Percentiles rank a stretch among this genome's conserved stretches.
Conservation (phyloP, 2,329 filamentous ascomycete genomes). For the Cyphellophora europaea region DNA sequence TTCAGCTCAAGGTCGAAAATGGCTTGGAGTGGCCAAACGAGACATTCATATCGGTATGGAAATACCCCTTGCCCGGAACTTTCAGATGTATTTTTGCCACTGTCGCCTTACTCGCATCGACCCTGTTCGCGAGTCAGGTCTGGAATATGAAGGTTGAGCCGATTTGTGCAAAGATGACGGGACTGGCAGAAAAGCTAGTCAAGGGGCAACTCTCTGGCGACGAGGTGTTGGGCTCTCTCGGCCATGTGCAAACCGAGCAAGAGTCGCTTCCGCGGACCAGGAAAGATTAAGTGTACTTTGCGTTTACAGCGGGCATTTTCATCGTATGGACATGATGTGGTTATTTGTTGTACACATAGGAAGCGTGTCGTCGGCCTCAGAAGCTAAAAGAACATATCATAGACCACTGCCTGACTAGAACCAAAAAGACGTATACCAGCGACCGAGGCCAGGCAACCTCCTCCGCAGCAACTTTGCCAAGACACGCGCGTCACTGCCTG, state of each 20-base stretch:
- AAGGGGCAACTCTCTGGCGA: constrained; percentile 6
- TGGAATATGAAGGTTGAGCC: constrained; percentile 49
- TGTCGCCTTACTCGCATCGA: constrained; percentile 50
- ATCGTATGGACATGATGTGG: no score
- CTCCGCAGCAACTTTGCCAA: no score
- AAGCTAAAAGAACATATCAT: no score
- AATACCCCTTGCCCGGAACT: constrained; percentile 9
- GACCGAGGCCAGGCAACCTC: no score
- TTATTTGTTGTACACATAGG: no score
- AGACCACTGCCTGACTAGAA: no score
- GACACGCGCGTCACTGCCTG: no score
- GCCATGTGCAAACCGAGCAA: constrained; percentile 3
- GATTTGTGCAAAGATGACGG: constrained; percentile 28
- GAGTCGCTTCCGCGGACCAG: constrained; percentile 7
- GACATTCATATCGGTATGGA: constrained; percentile 2
- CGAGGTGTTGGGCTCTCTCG: neutral
- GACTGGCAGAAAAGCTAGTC: constrained; percentile 15
- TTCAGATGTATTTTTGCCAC: constrained; percentile 37
- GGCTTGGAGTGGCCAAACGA: constrained; percentile 3
- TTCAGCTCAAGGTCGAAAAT: constrained; percentile 13
- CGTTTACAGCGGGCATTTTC: no score
- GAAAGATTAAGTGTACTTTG: no score
- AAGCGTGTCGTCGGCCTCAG: no score
- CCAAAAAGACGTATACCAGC: no score
- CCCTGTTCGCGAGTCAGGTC: constrained; percentile 51